phyloP scores from a whole-genome alignment of 805 yeast species.

The Kuraishia molischiana region DNA sequence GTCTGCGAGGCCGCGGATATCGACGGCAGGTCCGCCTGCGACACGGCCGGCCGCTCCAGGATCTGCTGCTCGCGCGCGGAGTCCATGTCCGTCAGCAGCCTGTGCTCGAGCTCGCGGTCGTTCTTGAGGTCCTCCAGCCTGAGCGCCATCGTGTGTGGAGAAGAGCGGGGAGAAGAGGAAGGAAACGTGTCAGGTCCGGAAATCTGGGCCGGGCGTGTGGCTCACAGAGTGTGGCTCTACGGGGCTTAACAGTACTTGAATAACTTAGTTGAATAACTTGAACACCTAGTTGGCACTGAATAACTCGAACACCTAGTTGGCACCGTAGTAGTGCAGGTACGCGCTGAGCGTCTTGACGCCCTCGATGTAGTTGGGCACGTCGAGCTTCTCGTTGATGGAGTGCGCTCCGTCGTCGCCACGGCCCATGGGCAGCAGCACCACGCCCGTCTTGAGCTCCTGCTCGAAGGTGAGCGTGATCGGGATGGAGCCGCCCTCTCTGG shows the following conservation, averaged over 20 bases:
- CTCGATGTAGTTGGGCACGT: conserved; percentile 79
- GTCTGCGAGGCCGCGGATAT: not conserved
- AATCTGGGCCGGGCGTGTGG: too few species aligned
- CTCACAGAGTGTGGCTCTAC: too few species aligned
- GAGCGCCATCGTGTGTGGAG: too few species aligned
- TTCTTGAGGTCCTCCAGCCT: not conserved
- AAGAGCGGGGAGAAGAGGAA: too few species aligned
- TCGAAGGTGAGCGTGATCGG: conserved; percentile 96
- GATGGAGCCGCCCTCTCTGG: conserved; percentile 98
- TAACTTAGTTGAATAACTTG: too few species aligned
- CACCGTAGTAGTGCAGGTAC: conserved; percentile 75
- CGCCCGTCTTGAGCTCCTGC: conserved; percentile 75
- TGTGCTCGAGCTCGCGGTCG: not conserved
- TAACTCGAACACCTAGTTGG: too few species aligned
- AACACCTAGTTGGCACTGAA: conserved; percentile 9
- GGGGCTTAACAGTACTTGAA: too few species aligned
- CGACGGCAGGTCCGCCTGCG: conserved; percentile 2
- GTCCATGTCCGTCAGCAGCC: not conserved
- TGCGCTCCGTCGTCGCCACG: conserved; percentile 99
- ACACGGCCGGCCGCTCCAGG: not conserved
- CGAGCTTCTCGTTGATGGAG: conserved; percentile 91
- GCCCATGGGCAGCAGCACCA: conserved; percentile 91
- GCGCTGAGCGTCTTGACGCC: conserved; percentile 94
- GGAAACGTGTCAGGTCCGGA: too few species aligned
- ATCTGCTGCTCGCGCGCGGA: not conserved